These are phyloP conservation scores for Tylopilus orsonianus DNA, from an alignment of 1,284 basidiomycete genomes.

Conservation along the genomic window DNA sequence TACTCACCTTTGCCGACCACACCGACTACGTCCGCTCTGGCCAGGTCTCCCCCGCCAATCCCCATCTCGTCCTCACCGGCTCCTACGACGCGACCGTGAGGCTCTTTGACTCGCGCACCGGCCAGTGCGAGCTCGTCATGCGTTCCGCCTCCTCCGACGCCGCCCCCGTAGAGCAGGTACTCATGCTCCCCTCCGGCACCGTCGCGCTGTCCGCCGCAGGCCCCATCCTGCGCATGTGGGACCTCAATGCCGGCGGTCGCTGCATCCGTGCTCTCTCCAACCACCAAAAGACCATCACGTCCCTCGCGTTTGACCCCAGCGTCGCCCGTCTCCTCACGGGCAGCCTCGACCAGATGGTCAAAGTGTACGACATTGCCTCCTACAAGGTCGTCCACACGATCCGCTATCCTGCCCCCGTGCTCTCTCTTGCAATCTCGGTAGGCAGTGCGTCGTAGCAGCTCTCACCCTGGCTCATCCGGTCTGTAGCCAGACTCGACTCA, in stretches of 20 bases:
- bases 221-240: slow-evolving; percentile 94
- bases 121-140: slow-evolving; percentile 84
- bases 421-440: slow-evolving; percentile 89
- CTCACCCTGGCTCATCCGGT: slow-evolving; percentile 14
- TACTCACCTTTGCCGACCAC: slow-evolving; percentile 82
- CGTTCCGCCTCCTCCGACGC: slow-evolving; percentile 47
- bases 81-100: slow-evolving; percentile 94
- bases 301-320: slow-evolving; percentile 77
- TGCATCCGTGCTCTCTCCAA: slow-evolving; percentile 90
- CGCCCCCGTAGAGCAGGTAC: slow-evolving; percentile 89
- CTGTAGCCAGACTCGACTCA: slow-evolving; percentile 92
- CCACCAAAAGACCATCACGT: slow-evolving; percentile 97
- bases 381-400: slow-evolving; percentile 98
- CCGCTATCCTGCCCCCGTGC: slow-evolving; percentile 93
- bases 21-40: slow-evolving; percentile 96
- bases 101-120: slow-evolving; percentile 85
- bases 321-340: slow-evolving; percentile 85
- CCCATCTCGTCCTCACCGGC: slow-evolving; percentile 86
- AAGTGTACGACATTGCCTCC: slow-evolving; percentile 94
- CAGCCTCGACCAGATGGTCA: slow-evolving; percentile 95
- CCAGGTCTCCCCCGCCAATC: slow-evolving; percentile 80
- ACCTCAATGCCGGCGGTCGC: slow-evolving; percentile 88
- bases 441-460: slow-evolving; percentile 3
- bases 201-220: slow-evolving; percentile 87
- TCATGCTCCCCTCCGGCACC: slow-evolving; percentile 92